Base-by-base conservation (phyloP, 129 eudicot species). In the Artemisia annua region DNA sequence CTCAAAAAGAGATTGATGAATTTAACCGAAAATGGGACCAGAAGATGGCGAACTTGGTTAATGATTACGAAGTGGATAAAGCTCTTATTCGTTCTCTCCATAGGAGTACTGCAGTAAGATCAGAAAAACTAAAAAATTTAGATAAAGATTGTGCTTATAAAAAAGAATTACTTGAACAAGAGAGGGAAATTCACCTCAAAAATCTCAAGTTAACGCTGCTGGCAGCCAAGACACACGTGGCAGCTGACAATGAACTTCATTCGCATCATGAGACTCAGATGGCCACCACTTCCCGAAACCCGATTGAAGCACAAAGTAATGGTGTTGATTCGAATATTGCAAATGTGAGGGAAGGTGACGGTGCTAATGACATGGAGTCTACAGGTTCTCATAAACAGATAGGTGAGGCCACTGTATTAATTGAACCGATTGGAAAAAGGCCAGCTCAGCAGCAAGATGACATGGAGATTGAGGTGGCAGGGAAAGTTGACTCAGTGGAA, bases 361-460 rank as follows among this genome's bases (percentile, higher is more conserved):
- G 22, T 26, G 69, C 14, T 61, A 72, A 69, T 48, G 69, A 30
- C 22, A 52, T 58, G 28, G 79, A 66, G 70, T 52, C 71, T 46
- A 19, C 66, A 12, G 60, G 74, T 3, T 76, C 44, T 15, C 75
- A 69, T 66, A 76, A 79, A 50, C 82, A 66, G 35, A 57, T 44
- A 63, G 43, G 63, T 57, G 80, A 57, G 69, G 74, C 55, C 66
- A 50, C 15, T 11, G 30, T 19, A 69, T 70, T 64, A 1, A 64
- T 56, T 57, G 66, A 28, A 17, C 69, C 13, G 30, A 32, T 54
- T 62, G 73, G 57, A 80, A 74, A 69, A 66, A 20, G 48, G 75
- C 73, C 56, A 20, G 20, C 75, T 20, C 77, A 69, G 53, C 52
- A 9, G 13, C 22, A 76, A 48, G 83, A 79, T 76, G 59, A 56